Percentiles rank a stretch among this genome's conserved stretches.
Evolutionary conservation across 2,329 filamentous ascomycete genomes (phyloP).

Genomic region (Madurella mycetomatis): DNA sequence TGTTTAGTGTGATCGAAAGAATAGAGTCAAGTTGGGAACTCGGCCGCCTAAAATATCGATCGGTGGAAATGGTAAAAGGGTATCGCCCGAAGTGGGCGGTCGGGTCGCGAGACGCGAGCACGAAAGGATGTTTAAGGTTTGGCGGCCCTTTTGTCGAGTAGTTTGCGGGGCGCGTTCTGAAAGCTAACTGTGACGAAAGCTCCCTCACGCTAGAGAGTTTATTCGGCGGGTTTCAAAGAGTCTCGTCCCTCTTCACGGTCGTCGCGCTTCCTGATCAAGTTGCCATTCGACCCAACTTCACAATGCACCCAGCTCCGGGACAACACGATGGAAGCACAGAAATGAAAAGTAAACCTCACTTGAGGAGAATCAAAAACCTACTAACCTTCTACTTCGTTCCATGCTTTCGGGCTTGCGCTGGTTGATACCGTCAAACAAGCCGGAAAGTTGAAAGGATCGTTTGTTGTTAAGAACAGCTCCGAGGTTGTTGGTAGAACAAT

Average conservation of each 20-base stretch:
- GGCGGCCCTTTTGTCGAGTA: too few species aligned
- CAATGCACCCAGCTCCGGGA: background rate
- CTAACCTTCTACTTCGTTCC: slow-evolving; percentile 26
- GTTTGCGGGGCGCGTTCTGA: too few species aligned
- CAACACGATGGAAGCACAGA: background rate
- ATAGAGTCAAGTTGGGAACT: too few species aligned
- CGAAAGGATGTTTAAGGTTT: background rate
- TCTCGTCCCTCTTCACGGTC: too few species aligned
- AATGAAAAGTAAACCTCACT: slow-evolving; percentile 10
- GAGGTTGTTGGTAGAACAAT: background rate
- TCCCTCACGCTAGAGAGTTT: too few species aligned
- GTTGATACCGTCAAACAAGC: background rate
- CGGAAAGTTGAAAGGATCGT: background rate
- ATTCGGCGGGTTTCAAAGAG: too few species aligned
- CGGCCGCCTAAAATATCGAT: too few species aligned
- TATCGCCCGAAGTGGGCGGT: background rate
- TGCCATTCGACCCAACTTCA: too few species aligned
- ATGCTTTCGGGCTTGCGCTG: slow-evolving; percentile 1
- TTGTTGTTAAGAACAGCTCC: background rate
- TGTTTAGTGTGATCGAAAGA: too few species aligned
- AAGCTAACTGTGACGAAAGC: too few species aligned
- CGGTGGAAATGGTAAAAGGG: background rate
- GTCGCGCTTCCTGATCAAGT: too few species aligned
- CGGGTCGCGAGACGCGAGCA: too few species aligned
- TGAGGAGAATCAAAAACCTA: slow-evolving; percentile 7